phyloP scores from a whole-genome alignment of 1,284 basidiomycete genomes.

The Tilletia setariae region DNA sequence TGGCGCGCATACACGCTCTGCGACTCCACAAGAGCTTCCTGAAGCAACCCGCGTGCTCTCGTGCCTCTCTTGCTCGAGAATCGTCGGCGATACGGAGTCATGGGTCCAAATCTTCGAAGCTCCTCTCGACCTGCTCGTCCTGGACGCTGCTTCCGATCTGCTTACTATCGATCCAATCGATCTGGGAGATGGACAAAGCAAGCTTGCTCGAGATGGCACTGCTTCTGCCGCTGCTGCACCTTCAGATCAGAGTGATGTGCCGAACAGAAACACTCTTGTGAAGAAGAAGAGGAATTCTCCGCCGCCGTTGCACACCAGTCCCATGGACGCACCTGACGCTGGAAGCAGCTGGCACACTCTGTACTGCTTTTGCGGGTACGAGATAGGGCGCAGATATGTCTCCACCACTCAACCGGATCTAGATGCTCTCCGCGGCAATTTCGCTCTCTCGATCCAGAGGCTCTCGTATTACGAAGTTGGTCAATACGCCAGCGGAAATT shows the following conservation, averaged over 20 bases:
- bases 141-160: background rate
- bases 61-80: background rate
- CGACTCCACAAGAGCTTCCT: background rate
- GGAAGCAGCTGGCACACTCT: constrained; percentile 5
- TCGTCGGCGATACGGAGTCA: background rate
- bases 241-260: background rate
- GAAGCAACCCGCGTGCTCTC: background rate
- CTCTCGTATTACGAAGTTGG: too few species aligned
- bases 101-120: constrained; percentile 4
- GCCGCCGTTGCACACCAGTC: constrained; percentile 5
- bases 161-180: background rate
- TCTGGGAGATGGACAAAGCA: background rate
- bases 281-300: too few species aligned
- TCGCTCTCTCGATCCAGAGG: background rate
- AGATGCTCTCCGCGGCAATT: background rate
- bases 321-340: background rate
- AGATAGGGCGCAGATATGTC: background rate
- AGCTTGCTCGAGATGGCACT: background rate
- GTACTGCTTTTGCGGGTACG: background rate
- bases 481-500: too few species aligned
- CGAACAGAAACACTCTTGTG: background rate
- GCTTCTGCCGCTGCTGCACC: too few species aligned
- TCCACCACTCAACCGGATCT: background rate
- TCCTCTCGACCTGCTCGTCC: constrained; percentile 6
- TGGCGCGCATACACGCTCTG: background rate